phyloP scores from a whole-genome alignment of 2,329 filamentous ascomycete species.

The Alternaria dauci region DNA sequence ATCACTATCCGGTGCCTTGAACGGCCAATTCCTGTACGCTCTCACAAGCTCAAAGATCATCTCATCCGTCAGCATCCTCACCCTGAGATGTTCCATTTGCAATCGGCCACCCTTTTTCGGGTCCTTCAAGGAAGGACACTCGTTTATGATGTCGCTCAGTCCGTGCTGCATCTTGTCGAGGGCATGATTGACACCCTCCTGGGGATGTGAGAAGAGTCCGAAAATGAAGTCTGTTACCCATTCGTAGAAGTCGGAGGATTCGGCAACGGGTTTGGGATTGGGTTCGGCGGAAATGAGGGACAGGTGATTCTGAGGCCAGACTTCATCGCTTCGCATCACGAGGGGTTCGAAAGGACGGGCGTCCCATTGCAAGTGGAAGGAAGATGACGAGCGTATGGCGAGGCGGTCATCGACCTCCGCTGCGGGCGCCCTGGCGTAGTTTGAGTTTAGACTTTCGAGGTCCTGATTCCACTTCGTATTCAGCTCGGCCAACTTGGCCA shows the following conservation, averaged over 20 bases:
- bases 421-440: conserved; percentile 14
- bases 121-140: conserved; percentile 40
- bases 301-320: conserved; percentile 68
- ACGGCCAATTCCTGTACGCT: conserved; percentile 49
- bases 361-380: conserved; percentile 65
- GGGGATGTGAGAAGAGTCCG: conserved; percentile 23
- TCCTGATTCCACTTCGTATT: conserved; percentile 43
- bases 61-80: conserved; percentile 42
- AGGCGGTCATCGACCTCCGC: conserved; percentile 42
- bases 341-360: conserved; percentile 75
- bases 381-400: conserved; percentile 27
- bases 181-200: conserved; percentile 22
- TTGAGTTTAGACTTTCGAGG: not conserved
- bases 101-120: conserved; percentile 44
- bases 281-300: conserved; percentile 74
- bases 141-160: conserved; percentile 34
- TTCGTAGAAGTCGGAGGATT: conserved; percentile 28
- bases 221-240: conserved; percentile 42
- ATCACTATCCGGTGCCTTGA: conserved; percentile 35
- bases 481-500: conserved; percentile 51
- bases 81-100: conserved; percentile 41
- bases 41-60: conserved; percentile 42
- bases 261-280: conserved; percentile 40
- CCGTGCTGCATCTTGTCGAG: conserved; percentile 44
- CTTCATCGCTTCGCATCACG: conserved; percentile 65